These are phyloP conservation scores for Monosporozyma solicola DNA, from an alignment of 805 yeast species.

Conservation along the genomic window DNA sequence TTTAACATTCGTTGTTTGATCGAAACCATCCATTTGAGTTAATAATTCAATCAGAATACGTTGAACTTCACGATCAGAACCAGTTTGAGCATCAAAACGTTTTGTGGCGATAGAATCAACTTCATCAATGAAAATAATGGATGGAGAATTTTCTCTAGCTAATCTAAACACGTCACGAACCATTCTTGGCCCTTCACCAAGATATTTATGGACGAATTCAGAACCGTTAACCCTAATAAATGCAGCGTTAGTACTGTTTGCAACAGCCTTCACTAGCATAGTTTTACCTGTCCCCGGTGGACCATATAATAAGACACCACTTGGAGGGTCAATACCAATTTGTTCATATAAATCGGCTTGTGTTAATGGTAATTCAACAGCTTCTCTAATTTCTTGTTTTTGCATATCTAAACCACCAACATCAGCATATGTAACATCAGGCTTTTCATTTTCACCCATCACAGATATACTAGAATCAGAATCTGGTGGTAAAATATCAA, in stretches of 20 bases:
- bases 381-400: constrained; percentile 97
- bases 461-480: constrained; percentile 95
- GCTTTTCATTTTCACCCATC: constrained; percentile 88
- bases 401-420: constrained; percentile 99
- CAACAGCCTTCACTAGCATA: constrained; percentile 98
- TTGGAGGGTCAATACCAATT: constrained; percentile 98
- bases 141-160: constrained; percentile 95
- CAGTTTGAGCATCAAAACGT: constrained; percentile 98
- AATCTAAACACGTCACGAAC: constrained; percentile 95
- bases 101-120: constrained; percentile 98
- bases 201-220: constrained; percentile 94
- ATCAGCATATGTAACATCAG: constrained; percentile 89
- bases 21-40: constrained; percentile 99
- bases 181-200: constrained; percentile 99
- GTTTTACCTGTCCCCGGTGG: constrained; percentile 99
- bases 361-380: constrained; percentile 91
- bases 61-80: constrained; percentile 99
- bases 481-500: constrained; percentile 96
- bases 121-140: constrained; percentile 96
- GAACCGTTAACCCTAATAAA: constrained; percentile 97
- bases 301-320: constrained; percentile 96
- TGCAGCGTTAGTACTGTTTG: constrained; percentile 90
- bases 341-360: constrained; percentile 94
- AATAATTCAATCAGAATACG: constrained; percentile 90
- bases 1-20: constrained; percentile 88